Percentiles rank a stretch among this genome's conserved stretches.
Conservation (phyloP, 768 basidiomycete genomes). For the Fomitopsis serialis region DNA sequence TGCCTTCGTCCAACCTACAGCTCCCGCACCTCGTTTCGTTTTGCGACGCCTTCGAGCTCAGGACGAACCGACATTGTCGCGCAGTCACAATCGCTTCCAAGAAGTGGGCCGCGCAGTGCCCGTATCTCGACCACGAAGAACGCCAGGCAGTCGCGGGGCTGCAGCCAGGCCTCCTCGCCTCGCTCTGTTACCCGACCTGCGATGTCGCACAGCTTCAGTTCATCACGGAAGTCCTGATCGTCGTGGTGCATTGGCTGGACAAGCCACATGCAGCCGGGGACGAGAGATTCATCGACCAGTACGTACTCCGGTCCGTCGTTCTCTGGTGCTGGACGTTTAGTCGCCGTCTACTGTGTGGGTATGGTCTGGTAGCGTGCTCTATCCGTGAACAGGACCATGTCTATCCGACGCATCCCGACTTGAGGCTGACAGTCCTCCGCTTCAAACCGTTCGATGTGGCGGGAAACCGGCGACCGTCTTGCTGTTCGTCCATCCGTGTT, state of each 20-base stretch:
- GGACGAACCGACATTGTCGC: slow-evolving; percentile 20
- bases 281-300: slow-evolving; percentile 15
- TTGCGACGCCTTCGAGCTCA: slow-evolving; percentile 21
- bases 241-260: slow-evolving; percentile 14
- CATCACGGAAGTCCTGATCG: slow-evolving; percentile 29
- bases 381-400: no score
- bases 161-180: slow-evolving; percentile 48
- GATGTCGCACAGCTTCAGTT: slow-evolving; percentile 52
- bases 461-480: no score
- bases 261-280: slow-evolving; percentile 8
- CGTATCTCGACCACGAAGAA: slow-evolving; percentile 14
- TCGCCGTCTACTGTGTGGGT: not conserved
- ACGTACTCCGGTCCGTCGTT: not conserved
- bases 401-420: no score
- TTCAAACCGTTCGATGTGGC: no score
- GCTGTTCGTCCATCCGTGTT: no score
- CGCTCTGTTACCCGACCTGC: slow-evolving; percentile 54
- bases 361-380: not conserved
- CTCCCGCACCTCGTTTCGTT: slow-evolving; percentile 20
- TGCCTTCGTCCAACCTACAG: slow-evolving; percentile 16
- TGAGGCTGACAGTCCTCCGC: no score
- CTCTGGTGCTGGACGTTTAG: no score
- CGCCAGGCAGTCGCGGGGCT: slow-evolving; percentile 17
- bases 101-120: slow-evolving; percentile 16
- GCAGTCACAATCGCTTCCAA: slow-evolving; percentile 14